Evolutionary conservation across 805 yeast genomes (phyloP).

Genomic region (Ascoidea tarda): DNA sequence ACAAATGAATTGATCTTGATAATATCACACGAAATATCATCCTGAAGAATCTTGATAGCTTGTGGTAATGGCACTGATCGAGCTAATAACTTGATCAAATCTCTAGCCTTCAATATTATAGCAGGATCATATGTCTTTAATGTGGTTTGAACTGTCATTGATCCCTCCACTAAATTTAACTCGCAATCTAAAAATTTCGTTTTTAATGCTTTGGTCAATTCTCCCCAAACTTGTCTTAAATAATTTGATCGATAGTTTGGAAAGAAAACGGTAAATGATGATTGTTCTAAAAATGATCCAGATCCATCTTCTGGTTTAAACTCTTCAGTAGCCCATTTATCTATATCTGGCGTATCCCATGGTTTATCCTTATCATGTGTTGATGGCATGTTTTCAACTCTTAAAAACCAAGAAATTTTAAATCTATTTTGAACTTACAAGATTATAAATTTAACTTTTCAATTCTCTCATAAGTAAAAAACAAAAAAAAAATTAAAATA

Average conservation of each 20-base stretch:
- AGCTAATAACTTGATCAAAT: constrained; percentile 81
- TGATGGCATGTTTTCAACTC: constrained; percentile 52
- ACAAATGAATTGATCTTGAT: constrained; percentile 88
- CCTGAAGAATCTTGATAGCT: constrained; percentile 82
- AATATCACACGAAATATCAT: constrained; percentile 90
- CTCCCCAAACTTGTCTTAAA: constrained; percentile 83
- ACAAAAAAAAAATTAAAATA: too few species aligned
- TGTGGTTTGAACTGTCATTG: constrained; percentile 94
- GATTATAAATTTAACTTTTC: too few species aligned
- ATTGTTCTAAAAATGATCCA: constrained; percentile 93
- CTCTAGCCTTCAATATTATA: constrained; percentile 85
- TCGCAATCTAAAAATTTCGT: constrained; percentile 69
- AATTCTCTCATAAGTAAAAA: too few species aligned
- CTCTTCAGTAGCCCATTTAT: constrained; percentile 83
- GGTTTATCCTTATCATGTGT: constrained; percentile 93
- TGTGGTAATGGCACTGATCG: constrained; percentile 96
- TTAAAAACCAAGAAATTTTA: neutral
- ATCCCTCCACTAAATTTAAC: constrained; percentile 85
- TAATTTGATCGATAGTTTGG: constrained; percentile 95
- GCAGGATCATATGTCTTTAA: constrained; percentile 94
- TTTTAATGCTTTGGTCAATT: constrained; percentile 71
- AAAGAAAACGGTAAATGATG: constrained; percentile 86
- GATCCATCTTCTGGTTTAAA: constrained; percentile 81
- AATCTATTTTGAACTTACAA: too few species aligned
- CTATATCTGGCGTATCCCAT: constrained; percentile 93